A percentile compares a stretch with the other conserved stretches of the same genome.
phyloP scores from a whole-genome alignment of 306 rosid genomes.

The Corylus avellana region DNA sequence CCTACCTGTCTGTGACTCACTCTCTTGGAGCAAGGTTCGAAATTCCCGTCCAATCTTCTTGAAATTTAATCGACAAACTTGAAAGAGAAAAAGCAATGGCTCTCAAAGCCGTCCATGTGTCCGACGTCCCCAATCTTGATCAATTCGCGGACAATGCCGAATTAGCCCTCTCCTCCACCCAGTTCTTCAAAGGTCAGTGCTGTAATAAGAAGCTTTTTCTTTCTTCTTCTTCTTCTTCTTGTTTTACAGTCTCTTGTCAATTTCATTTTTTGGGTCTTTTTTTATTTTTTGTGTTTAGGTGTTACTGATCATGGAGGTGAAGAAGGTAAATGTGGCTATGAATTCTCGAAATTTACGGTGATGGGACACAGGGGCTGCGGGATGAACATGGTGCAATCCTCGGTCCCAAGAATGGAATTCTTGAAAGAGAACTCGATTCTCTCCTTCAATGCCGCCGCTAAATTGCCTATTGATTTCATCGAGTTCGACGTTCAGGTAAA shows the following conservation, averaged over 20 bases:
- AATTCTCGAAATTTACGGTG: slow-evolving; percentile 47
- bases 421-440: slow-evolving; percentile 71
- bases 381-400: slow-evolving; percentile 68
- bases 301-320: background rate
- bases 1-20: background rate
- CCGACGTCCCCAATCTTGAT: slow-evolving; percentile 53
- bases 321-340: slow-evolving; percentile 12
- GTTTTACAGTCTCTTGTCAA: background rate
- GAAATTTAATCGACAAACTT: background rate
- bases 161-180: slow-evolving; percentile 12
- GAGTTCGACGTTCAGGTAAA: slow-evolving; percentile 88
- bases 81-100: slow-evolving; percentile 25
- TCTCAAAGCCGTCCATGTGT: slow-evolving; percentile 52
- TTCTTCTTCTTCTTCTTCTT: background rate
- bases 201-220: background rate
- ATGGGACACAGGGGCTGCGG: slow-evolving; percentile 83
- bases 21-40: background rate
- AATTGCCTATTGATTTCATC: slow-evolving; percentile 60
- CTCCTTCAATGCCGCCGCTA: slow-evolving; percentile 64
- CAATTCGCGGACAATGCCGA: slow-evolving; percentile 36
- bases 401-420: slow-evolving; percentile 57
- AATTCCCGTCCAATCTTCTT: background rate
- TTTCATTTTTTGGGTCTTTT: background rate
- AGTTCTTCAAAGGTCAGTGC: slow-evolving; percentile 20
- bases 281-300: slow-evolving; percentile 3